Percentiles rank a stretch among this genome's conserved stretches.
phyloP scores from a whole-genome alignment of 305 asterid genomes.

The Fraxinus dipetala region DNA sequence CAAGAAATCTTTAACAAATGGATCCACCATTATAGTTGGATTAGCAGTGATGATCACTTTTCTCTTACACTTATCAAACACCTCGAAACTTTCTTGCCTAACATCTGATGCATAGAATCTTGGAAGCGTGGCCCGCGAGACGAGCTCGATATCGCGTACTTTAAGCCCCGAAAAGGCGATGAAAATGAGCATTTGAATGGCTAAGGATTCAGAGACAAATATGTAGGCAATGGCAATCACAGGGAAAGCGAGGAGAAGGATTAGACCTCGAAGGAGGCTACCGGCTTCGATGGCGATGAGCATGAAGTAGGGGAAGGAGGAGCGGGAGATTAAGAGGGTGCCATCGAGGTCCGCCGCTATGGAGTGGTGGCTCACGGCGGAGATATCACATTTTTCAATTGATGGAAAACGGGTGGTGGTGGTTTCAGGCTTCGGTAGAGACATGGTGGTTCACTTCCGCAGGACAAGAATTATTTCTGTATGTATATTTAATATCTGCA shows the following conservation, averaged over 20 bases:
- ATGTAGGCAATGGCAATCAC: conserved; percentile 73
- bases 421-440: conserved; percentile 37
- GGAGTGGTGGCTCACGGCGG: conserved; percentile 40
- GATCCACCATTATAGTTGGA: conserved; percentile 91
- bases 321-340: conserved; percentile 72
- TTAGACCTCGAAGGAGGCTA: conserved; percentile 74
- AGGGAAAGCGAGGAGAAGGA: conserved; percentile 78
- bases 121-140: conserved; percentile 78
- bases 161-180: conserved; percentile 72
- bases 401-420: conserved; percentile 50
- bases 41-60: conserved; percentile 93
- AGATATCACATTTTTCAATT: conserved; percentile 63
- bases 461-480: not conserved
- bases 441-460: conserved; percentile 17
- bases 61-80: conserved; percentile 72
- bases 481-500: not conserved
- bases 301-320: conserved; percentile 98
- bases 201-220: conserved; percentile 74
- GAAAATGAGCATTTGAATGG: conserved; percentile 77
- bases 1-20: conserved; percentile 77
- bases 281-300: conserved; percentile 96
- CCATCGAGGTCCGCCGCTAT: conserved; percentile 98
- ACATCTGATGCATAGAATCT: conserved; percentile 76
- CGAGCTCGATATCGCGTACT: conserved; percentile 87
- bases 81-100: conserved; percentile 71